These are phyloP conservation scores for Arabidopsis suecica DNA, from an alignment of 345 rosid genomes.

Conservation along the genomic window DNA sequence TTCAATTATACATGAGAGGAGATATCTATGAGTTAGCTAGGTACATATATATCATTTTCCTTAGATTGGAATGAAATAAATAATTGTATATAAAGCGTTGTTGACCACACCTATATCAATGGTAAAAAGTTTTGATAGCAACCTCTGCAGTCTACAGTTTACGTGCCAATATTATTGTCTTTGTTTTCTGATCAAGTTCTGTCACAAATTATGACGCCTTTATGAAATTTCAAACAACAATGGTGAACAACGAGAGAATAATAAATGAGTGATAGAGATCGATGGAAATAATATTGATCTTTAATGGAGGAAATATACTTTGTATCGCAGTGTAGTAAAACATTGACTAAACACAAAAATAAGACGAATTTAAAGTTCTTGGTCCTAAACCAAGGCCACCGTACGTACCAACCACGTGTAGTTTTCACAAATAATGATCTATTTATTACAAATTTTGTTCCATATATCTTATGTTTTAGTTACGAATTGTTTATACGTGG, in stretches of 20 bases:
- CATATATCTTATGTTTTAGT: background rate
- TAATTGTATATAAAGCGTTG: constrained; percentile 25
- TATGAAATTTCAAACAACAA: constrained; percentile 20
- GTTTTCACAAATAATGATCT: background rate
- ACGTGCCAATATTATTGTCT: constrained; percentile 44
- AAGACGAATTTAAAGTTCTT: background rate
- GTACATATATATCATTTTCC: constrained; percentile 3
- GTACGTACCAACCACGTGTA: constrained; percentile 22
- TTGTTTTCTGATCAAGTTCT: constrained; percentile 38
- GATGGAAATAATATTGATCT: constrained; percentile 6
- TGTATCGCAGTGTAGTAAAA: background rate
- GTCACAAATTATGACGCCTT: constrained; percentile 30
- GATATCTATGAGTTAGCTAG: constrained; percentile 32
- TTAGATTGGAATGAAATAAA: constrained; percentile 30
- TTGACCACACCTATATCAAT: constrained; percentile 35
- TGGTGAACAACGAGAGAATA: constrained; percentile 24
- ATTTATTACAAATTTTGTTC: background rate
- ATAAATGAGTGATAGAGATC: constrained; percentile 35
- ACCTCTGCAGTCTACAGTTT: constrained; percentile 38
- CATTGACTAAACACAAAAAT: background rate
- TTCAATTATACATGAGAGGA: constrained; percentile 1
- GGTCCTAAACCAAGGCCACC: background rate
- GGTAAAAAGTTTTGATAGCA: constrained; percentile 41
- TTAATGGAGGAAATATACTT: background rate
- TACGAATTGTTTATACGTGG: constrained; percentile 23